Evolutionary conservation across 2,329 filamentous ascomycete species (phyloP), one percentile per base, ranked within the genome.

Genomic region (Pseudonectria foliicola): DNA sequence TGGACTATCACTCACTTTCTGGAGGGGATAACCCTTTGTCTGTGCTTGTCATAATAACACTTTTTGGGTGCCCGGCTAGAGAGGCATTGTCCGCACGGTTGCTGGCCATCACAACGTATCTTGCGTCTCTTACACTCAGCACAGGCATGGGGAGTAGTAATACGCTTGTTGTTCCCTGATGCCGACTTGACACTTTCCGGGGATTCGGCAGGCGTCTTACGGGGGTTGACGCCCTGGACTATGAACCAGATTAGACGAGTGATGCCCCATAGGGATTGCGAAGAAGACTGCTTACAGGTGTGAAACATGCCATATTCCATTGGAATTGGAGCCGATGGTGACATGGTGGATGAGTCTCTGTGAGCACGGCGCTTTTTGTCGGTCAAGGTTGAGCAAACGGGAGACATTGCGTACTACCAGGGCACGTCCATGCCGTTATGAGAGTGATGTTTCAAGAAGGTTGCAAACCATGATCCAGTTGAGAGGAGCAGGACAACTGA

Each of bases 11-110:
- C 76, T 60, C 65, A 83, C 82, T 85, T 88, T 59, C 82, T 75
- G 7, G 85, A 89, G 1, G 85, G 84, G 38, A 86, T 80, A 8
- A 85, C 77, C 41, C 82, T 69, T 57, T 85, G 82, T 12, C 83
- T 73, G 44, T 87, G 84, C 61, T 89, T 87, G 46, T 86, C 82
- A 58, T 90, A 90, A 50, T 81, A 80, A 55, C 85, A 90, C 35
- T 77, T 71, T 56, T 88, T 85, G 4, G 83, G 81, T 43, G 85
- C 83, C 37, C 85, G 78, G 55, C 86, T 89, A 58, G 84, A 88
- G 38, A 85, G 73, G 56, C 85, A 92, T 55, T 88, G 85, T 25
- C 84, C 82, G 54, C 85, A 92, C 10, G 85, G 85, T 53, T 86
- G 81, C 46, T 81, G 75, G 35, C 85, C 85, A 63, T 89, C 84